phyloP scores from a whole-genome alignment of 2,329 filamentous ascomycete genomes.

The Trichocomaceae sp. region DNA sequence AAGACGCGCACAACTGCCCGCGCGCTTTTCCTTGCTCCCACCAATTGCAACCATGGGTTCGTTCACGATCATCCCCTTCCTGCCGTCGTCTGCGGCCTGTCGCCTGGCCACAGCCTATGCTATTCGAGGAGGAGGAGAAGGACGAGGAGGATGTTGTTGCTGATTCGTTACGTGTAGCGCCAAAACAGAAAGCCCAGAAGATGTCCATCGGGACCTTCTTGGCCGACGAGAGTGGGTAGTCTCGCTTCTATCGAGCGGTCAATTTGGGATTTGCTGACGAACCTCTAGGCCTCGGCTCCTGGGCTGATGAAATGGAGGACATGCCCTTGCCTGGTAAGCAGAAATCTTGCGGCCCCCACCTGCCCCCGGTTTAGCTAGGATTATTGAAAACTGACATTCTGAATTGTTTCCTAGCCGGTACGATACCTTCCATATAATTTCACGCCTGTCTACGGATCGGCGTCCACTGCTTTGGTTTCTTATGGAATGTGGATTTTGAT shows the following conservation, averaged over 20 bases:
- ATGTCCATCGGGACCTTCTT: slow-evolving; percentile 97
- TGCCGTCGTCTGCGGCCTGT: not conserved
- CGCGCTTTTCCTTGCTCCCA: slow-evolving; percentile 34
- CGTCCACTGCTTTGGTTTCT: not conserved
- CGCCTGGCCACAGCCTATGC: not conserved
- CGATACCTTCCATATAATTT: slow-evolving; percentile 8
- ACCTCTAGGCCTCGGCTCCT: slow-evolving; percentile 69
- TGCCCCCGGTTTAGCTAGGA: not conserved
- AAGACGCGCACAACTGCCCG: slow-evolving; percentile 36
- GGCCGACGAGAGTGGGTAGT: slow-evolving; percentile 72
- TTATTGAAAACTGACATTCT: slow-evolving; percentile 10
- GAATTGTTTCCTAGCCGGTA: slow-evolving; percentile 23
- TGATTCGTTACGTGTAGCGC: slow-evolving; percentile 58
- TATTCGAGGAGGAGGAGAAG: too few species aligned
- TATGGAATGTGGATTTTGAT: not conserved
- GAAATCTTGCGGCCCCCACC: too few species aligned
- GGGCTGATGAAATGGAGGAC: slow-evolving; percentile 99
- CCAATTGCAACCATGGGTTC: slow-evolving; percentile 56
- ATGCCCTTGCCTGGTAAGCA: slow-evolving; percentile 64
- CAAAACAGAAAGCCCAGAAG: slow-evolving; percentile 91
- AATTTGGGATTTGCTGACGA: slow-evolving; percentile 23
- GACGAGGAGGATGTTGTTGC: slow-evolving; percentile 27
- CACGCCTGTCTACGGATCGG: not conserved
- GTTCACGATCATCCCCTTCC: slow-evolving; percentile 18
- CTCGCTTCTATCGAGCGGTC: slow-evolving; percentile 4